Evolutionary conservation across 2,329 filamentous ascomycete species (phyloP).

Genomic region (Exophiala xenobiotica): DNA sequence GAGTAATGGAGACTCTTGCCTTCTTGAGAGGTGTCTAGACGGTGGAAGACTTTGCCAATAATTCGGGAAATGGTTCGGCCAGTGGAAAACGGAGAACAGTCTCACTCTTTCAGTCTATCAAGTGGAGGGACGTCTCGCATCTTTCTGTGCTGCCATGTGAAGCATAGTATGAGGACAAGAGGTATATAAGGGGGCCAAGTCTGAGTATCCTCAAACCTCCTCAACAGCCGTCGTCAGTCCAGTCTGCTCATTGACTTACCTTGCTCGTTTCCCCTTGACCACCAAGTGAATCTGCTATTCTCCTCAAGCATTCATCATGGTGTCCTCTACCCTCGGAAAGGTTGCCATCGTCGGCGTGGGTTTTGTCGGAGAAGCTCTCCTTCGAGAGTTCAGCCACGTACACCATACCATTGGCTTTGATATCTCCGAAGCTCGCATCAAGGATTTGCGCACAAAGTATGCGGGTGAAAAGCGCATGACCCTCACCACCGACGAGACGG

Average conservation of each 20-base stretch:
- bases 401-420: constrained; percentile 23
- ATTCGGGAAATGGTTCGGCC: background rate
- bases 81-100: background rate
- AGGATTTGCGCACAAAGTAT: constrained; percentile 14
- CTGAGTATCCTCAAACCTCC: too few species aligned
- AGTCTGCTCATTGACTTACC: too few species aligned
- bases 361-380: constrained; percentile 24
- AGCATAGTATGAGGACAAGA: too few species aligned
- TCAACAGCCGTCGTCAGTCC: too few species aligned
- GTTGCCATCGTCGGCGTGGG: constrained; percentile 23
- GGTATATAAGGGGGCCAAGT: too few species aligned
- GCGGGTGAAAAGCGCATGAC: constrained; percentile 7
- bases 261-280: background rate
- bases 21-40: background rate
- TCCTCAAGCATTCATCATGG: background rate
- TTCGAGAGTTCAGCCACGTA: constrained; percentile 17
- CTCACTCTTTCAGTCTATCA: too few species aligned
- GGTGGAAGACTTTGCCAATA: background rate
- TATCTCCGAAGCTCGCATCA: constrained; percentile 18
- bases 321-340: constrained; percentile 2
- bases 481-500: constrained; percentile 11
- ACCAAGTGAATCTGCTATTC: too few species aligned
- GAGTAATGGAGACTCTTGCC: too few species aligned
- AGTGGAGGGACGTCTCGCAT: too few species aligned
- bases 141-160: too few species aligned